Base-by-base conservation (phyloP, 2,329 filamentous ascomycete genomes). In the Eutypella sp. region DNA sequence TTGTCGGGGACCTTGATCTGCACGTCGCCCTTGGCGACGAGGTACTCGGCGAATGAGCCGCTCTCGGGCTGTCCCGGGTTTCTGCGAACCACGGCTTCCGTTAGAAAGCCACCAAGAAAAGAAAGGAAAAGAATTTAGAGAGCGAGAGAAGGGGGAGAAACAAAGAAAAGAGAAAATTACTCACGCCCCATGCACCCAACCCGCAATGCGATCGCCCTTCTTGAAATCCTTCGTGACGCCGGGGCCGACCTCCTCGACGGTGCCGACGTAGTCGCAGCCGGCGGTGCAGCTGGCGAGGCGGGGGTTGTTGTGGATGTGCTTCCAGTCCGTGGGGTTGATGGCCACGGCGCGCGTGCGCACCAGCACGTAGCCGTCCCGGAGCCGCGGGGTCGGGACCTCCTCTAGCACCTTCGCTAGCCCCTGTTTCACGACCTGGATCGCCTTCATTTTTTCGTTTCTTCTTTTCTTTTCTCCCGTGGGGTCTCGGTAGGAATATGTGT, bases 211-310 rank as follows among this genome's bases (percentile, higher is more conserved):
- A 48, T 79, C 75, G 2, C 76, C 75, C 44, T 67, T 68, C 54
- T 67, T 67, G 47, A 74, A 69, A 5, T 56, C 45, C 49, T 69
- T 69, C 15, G 59, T 69, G 18, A 73, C 68, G 27, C 65, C 65
- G 4, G 55, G 44, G 8, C 74, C 75, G 20, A 77, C 62, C 43
- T 71, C 67, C 31, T 72, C 67, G 2, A 78, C 67, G 13, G 70
- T 55, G 33, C 75, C 74, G 23, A 69, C 66, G 45, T 68, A 76
- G 54, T 77, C 74, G 44, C 67, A 71, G n/a, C 72, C 72, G 29
- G 25, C 61, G 63, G 1, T 47, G 49, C 7, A 60, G 45, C 54
- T 54, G 46, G 57, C 55, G 1, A 59, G 64, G 44, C 64, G 61
- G 10, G 27, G 39, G 40, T 40, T 45, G 5, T 16, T 19, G n/a